These are phyloP conservation scores for Plectosphaerella sp. DNA, from an alignment of 2,329 filamentous ascomycete genomes.

Conservation along the genomic window DNA sequence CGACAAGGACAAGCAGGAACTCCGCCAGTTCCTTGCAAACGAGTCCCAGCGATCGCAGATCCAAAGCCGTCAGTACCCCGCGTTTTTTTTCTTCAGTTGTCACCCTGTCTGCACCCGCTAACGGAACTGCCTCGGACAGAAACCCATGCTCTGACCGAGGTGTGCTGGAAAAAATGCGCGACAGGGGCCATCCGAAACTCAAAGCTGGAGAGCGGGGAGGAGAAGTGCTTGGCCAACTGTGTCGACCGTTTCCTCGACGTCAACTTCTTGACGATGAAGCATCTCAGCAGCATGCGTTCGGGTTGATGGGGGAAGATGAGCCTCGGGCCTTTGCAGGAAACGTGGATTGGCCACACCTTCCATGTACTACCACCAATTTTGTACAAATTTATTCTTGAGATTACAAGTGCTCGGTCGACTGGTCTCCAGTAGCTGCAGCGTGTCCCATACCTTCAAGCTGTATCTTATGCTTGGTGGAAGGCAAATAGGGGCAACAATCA, in stretches of 20 bases:
- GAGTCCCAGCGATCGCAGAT: conserved; percentile 79
- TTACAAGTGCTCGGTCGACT: no score
- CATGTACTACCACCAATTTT: not conserved
- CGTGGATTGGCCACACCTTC: no score
- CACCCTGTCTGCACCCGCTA: not conserved
- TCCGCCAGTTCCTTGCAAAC: conserved; percentile 79
- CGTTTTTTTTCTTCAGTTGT: conserved; percentile 4
- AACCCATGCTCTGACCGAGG: conserved; percentile 57
- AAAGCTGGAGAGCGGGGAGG: conserved; percentile 72
- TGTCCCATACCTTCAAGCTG: not conserved
- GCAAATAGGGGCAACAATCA: not conserved
- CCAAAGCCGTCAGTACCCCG: conserved; percentile 50
- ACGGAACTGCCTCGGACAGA: conserved; percentile 26
- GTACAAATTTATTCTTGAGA: not conserved
- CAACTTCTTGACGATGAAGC: conserved; percentile 78
- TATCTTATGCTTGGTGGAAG: not conserved
- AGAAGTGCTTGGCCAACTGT: conserved; percentile 84
- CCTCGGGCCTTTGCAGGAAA: no score
- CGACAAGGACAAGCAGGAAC: conserved; percentile 78
- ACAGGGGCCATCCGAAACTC: conserved; percentile 66
- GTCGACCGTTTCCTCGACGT: conserved; percentile 92
- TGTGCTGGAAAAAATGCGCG: conserved; percentile 95
- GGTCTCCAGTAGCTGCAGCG: not conserved
- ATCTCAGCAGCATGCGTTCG: conserved; percentile 62
- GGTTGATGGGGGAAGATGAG: no score